Evolutionary conservation across 306 rosid genomes (phyloP).

Genomic region (Malus sieversii): DNA sequence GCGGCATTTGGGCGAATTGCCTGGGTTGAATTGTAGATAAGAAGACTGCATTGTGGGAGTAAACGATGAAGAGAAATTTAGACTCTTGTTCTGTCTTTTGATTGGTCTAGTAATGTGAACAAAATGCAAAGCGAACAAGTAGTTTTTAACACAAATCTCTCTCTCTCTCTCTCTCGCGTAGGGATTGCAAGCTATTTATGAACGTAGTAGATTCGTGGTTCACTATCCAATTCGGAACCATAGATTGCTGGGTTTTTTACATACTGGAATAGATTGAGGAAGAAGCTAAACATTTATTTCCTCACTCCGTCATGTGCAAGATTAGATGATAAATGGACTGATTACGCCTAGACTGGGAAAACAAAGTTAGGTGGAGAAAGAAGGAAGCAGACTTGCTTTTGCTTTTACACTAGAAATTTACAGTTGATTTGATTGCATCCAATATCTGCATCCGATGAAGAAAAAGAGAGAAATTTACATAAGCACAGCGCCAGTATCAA

Average conservation of each 20-base stretch:
- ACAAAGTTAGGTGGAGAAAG: too few species aligned
- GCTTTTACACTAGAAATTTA: conserved; percentile 39
- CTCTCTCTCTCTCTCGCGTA: neutral
- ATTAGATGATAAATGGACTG: neutral
- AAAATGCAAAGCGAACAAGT: neutral
- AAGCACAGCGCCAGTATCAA: neutral
- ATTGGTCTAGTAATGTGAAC: neutral
- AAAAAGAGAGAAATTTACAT: neutral
- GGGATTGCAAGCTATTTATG: too few species aligned
- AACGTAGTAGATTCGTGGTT: too few species aligned
- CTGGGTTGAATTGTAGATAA: conserved; percentile 40
- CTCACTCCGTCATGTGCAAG: neutral
- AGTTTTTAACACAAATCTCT: neutral
- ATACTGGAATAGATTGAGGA: neutral
- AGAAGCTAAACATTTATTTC: neutral
- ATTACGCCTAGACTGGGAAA: neutral
- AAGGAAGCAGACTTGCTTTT: neutral
- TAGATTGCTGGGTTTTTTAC: neutral
- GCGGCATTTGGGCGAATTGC: neutral
- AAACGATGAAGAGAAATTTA: neutral
- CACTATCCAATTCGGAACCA: too few species aligned
- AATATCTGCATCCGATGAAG: conserved; percentile 58
- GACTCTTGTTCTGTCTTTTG: neutral
- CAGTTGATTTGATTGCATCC: conserved; percentile 88
- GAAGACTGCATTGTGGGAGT: neutral